Conservation (phyloP, 148 eudicot genomes). For the Vaccinium corymbosum region DNA sequence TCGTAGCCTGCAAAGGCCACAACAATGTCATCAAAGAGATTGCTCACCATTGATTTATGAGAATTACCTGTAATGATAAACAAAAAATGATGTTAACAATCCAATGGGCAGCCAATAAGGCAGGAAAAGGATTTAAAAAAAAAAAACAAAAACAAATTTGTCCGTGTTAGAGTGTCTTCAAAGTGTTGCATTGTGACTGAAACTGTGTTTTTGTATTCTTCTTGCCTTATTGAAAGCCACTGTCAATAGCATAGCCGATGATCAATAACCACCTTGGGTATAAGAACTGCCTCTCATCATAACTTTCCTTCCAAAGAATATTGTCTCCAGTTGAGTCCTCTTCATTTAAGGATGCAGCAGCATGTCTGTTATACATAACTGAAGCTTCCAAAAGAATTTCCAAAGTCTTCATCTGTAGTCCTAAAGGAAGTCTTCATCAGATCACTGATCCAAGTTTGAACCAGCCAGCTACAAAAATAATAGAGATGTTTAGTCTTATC, state of each 20-base stretch:
- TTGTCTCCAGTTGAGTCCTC: conserved; percentile 61
- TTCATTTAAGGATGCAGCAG: conserved; percentile 77
- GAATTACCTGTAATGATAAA: conserved; percentile 81
- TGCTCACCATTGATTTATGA: no score
- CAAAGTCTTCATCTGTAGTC: conserved; percentile 98
- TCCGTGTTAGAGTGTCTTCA: no score
- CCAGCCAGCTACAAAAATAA: not conserved
- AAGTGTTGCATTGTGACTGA: no score
- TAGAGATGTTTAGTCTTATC: not conserved
- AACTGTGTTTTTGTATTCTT: no score
- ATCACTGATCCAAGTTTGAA: not conserved
- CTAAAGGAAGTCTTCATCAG: conserved; percentile 31
- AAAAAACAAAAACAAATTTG: no score
- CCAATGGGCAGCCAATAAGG: no score
- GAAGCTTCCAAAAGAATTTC: conserved; percentile 93
- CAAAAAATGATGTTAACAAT: no score
- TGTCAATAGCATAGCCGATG: no score
- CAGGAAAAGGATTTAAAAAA: no score
- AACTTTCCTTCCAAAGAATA: conserved; percentile 54
- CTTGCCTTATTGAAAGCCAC: no score
- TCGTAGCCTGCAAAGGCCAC: not conserved
- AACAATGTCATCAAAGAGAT: no score
- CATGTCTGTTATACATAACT: conserved; percentile 93
- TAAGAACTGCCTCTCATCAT: conserved; percentile 42
- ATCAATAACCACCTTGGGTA: conserved; percentile 65